Percentiles rank a stretch among this genome's conserved stretches.
Evolutionary conservation across 2,329 filamentous ascomycete genomes (phyloP).

Genomic region (Penicillium sp.): DNA sequence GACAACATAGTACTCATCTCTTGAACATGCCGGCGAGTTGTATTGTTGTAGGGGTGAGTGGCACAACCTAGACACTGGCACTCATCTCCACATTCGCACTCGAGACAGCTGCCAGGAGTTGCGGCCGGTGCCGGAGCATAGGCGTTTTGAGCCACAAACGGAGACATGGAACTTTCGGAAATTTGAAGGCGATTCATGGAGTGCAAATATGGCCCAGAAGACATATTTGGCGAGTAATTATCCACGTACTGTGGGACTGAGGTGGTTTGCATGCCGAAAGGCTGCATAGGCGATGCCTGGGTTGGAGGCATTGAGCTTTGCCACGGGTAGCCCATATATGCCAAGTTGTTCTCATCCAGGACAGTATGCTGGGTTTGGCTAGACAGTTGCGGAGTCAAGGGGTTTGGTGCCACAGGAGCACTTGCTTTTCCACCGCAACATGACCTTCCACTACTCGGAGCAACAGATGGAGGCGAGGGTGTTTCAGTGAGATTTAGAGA

Average conservation of each 20-base stretch:
- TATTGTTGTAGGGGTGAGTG: conserved; percentile 48
- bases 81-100: conserved; percentile 45
- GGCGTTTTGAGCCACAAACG: conserved; percentile 9
- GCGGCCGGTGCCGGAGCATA: conserved; percentile 5
- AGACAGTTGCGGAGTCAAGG: not conserved
- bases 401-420: not conserved
- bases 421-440: conserved; percentile 30
- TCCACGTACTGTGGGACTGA: conserved; percentile 18
- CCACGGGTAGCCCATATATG: conserved; percentile 23
- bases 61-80: conserved; percentile 50
- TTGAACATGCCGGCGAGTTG: conserved; percentile 46
- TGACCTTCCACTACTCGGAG: conserved; percentile 21
- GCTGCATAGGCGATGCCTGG: conserved; percentile 14
- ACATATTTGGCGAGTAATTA: conserved; percentile 14
- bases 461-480: conserved; percentile 2
- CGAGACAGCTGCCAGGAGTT: conserved; percentile 26
- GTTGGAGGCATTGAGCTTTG: conserved; percentile 18
- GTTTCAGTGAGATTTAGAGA: conserved; percentile 4
- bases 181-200: conserved; percentile 18
- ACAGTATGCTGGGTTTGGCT: conserved; percentile 6
- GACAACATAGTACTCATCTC: conserved; percentile 47
- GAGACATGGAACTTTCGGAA: conserved; percentile 15
- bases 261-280: conserved; percentile 14
- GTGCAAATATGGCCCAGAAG: conserved; percentile 14
- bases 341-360: conserved; percentile 8